Conservation (phyloP, 257 asterid species). For the Nicotiana sylvestris region DNA sequence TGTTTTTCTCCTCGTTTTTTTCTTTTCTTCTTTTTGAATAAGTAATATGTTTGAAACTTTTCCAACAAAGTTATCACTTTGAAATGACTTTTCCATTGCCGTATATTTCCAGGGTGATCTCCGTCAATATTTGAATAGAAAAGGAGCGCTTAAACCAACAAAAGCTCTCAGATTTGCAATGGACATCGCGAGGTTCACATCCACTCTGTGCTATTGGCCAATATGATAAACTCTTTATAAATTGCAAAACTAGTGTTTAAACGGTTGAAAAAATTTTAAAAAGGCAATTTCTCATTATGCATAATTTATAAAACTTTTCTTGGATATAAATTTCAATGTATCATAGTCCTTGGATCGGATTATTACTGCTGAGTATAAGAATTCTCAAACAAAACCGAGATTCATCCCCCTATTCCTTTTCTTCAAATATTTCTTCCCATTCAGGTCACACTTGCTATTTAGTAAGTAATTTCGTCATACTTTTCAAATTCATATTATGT, state of each 20-base stretch:
- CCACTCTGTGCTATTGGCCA: neutral
- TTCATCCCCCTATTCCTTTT: no score
- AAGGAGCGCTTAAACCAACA: conserved; percentile 72
- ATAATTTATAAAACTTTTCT: neutral
- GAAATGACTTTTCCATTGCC: neutral
- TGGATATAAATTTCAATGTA: neutral
- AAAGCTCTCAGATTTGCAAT: conserved; percentile 85
- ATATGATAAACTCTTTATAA: neutral
- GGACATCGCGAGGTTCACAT: conserved; percentile 86
- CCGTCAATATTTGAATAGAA: conserved; percentile 54
- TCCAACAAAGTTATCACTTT: neutral
- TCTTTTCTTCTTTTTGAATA: neutral
- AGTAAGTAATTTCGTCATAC: no score
- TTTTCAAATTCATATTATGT: no score
- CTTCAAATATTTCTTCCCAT: no score
- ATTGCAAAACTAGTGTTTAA: neutral
- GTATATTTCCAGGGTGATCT: conserved; percentile 69
- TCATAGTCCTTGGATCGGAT: neutral
- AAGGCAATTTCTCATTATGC: neutral
- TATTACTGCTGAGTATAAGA: neutral
- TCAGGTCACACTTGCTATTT: no score
- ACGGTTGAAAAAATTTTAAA: no score
- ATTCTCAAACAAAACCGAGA: neutral
- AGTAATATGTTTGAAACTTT: neutral
- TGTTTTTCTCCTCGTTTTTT: neutral